Base-by-base conservation (phyloP, 2,329 filamentous ascomycete species). In the Colletotrichum lentis region DNA sequence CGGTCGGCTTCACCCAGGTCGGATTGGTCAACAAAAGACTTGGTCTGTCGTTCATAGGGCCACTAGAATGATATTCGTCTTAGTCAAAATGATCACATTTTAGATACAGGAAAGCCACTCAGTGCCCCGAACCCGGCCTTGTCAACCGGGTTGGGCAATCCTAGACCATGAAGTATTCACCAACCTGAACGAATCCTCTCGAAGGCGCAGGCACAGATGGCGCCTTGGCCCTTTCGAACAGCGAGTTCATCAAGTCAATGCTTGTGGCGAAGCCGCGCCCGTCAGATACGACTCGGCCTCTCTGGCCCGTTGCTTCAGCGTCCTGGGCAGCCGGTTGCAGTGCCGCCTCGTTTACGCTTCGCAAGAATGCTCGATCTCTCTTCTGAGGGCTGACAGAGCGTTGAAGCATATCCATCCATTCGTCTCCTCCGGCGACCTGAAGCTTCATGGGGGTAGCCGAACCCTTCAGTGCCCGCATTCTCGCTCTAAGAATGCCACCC, bases 341-440 rank as follows among this genome's bases (percentile, higher is more conserved):
- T n/a, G 49, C 62, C 41, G 47, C 35, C 81, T 90, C 82, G 84
- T 90, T 80, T 80, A 86, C 75, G 31, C 84, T 85, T 73, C 83
- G 85, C 47, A 90, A 84, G 41, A 96, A 83, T 35, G 90, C 90
- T 67, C 95, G 92, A 80, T 97, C 92, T 75, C 96, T 91, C 82
- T 98, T 98, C 76, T 92, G 90, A 6, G 96, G 95, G 75, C 93
- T 97, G 73, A 98, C 93, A 6, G 96, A 98, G 72, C 94, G 94
- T 77, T 94, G 92, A 71, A 99, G 85, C 82, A 97, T 94, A 73
- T 96, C 91, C 73, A 94, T 91, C 96, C 96, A 99, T 77, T 97
- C 91, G 68, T 94, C 92, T 62, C 90, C 92, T 71, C 87, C 85
- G 43, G 86, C 83, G 67, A 91, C 86, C 71, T 89, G 86, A 61